Base-by-base conservation (phyloP, 495 filamentous ascomycete genomes). In the Monascus purpureus region DNA sequence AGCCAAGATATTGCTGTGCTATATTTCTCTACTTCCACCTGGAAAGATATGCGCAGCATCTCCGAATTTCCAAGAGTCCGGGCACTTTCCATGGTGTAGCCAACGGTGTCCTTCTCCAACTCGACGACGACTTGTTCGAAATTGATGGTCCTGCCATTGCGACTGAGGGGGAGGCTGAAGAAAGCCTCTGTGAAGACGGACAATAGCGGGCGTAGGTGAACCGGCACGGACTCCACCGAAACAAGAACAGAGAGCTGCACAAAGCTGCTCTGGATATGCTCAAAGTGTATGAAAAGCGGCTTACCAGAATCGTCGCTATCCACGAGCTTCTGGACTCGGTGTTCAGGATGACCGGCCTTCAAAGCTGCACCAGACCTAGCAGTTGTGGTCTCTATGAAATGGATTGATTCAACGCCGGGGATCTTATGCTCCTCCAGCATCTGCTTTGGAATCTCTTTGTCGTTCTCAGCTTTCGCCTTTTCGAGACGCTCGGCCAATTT, bases 251-350 rank as follows among this genome's bases (percentile, higher is more conserved):
- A 75, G 8, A 96, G 56, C 37, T 82, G 75, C 26, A 93, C 84
- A 47, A 99, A 99, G 43, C 80, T 88, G 27, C 81, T 87, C 19
- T 75, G 72, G 19, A 93, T 79, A 43, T 93, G 73, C 59, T 99
- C 90, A 43, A 90, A 99, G 55, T 99, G 92, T n/a, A 99, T 67
- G 54, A 94, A 99, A 2, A 94, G 63, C 1, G 87, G 82, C 23
- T 72, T 41, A 29, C 68, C 66, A 2, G 66, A 41, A 6, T 67
- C 62, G 32, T 86, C 75, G 14, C 67, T 61, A 44, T 94, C 82
- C 30, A 97, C 70, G 28, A 77, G 47, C 33, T 75, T 67, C 50
- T 97, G 90, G n/a, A 79, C 65, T 1, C 65, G 45, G 45, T 84
- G 88, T 13, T 75, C 58, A 1, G 71, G 60, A 17, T 45, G 61